Percentiles rank a stretch among this genome's conserved stretches.
phyloP scores from a whole-genome alignment of 2,329 filamentous ascomycete genomes.

The Cordyceps pruinosa region DNA sequence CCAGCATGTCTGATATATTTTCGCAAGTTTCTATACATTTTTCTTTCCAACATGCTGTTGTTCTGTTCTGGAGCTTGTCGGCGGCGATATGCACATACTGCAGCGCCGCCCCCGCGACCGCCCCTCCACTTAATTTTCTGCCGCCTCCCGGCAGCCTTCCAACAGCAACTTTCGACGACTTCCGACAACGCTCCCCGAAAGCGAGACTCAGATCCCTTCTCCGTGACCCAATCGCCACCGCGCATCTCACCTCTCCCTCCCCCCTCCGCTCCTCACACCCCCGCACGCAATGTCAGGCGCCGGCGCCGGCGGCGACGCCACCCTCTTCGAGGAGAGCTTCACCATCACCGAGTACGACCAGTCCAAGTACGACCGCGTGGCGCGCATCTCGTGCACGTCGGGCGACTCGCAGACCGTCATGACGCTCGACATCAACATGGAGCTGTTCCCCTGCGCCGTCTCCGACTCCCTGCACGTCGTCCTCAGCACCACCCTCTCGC shows the following conservation, averaged over 20 bases:
- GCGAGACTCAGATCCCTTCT: neutral
- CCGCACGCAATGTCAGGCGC: slow-evolving; percentile 40
- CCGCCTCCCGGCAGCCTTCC: neutral
- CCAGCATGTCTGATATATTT: no score
- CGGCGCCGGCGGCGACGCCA: slow-evolving; percentile 70
- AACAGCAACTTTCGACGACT: neutral
- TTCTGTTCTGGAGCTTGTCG: no score
- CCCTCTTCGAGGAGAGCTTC: slow-evolving; percentile 92
- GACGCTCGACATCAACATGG: slow-evolving; percentile 87
- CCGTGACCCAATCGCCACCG: neutral
- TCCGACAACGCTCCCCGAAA: neutral
- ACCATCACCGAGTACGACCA: slow-evolving; percentile 71
- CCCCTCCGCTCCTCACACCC: neutral
- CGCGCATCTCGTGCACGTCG: slow-evolving; percentile 72
- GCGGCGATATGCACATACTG: slow-evolving; percentile 11
- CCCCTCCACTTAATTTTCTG: slow-evolving; percentile 13
- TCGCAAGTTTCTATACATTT: neutral
- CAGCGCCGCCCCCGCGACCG: slow-evolving; percentile 7
- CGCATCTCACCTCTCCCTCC: neutral
- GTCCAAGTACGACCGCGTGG: slow-evolving; percentile 91
- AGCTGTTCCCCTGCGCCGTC: slow-evolving; percentile 72
- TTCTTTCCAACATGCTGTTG: neutral
- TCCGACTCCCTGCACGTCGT: slow-evolving; percentile 76
- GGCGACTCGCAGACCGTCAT: slow-evolving; percentile 68
- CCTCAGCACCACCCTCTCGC: slow-evolving; percentile 74